These are phyloP conservation scores for Podaxis carcinomalis DNA, from an alignment of 768 basidiomycete genomes.

Conservation along the genomic window DNA sequence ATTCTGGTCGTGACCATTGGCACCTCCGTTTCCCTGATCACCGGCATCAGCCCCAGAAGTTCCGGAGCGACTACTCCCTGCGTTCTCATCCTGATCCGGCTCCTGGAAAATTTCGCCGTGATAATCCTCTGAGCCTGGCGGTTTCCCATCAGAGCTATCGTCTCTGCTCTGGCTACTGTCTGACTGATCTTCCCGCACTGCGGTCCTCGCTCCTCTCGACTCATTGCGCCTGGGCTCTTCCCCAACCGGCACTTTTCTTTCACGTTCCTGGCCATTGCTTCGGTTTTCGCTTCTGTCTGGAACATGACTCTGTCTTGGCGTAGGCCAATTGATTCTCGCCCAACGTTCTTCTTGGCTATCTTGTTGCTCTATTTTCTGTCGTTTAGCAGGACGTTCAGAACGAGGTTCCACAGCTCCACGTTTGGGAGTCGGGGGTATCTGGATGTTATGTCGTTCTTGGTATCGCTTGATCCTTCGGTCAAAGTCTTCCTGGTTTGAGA, in stretches of 20 bases:
- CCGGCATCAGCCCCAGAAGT: background rate
- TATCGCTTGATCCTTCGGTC: slow-evolving; percentile 38
- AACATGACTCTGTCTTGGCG: background rate
- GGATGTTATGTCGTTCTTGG: slow-evolving; percentile 17
- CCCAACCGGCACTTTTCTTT: background rate
- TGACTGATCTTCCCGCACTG: background rate
- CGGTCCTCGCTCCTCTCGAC: background rate
- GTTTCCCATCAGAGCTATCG: background rate
- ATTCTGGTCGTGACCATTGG: background rate
- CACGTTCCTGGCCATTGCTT: background rate
- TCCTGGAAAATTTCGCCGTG: slow-evolving; percentile 4
- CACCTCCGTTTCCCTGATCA: background rate
- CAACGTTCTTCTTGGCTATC: slow-evolving; percentile 3
- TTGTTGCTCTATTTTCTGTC: background rate
- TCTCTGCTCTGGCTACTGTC: background rate
- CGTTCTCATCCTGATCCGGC: background rate
- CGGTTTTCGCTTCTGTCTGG: background rate
- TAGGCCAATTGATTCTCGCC: background rate
- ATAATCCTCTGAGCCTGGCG: slow-evolving; percentile 6
- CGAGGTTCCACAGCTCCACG: background rate
- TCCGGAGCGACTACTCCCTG: background rate
- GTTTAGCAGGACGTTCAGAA: background rate
- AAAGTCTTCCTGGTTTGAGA: slow-evolving; percentile 36
- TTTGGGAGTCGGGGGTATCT: background rate
- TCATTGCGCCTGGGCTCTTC: background rate